Conservation (phyloP, 495 filamentous ascomycete genomes). For the Aspergillus funiculosus region DNA sequence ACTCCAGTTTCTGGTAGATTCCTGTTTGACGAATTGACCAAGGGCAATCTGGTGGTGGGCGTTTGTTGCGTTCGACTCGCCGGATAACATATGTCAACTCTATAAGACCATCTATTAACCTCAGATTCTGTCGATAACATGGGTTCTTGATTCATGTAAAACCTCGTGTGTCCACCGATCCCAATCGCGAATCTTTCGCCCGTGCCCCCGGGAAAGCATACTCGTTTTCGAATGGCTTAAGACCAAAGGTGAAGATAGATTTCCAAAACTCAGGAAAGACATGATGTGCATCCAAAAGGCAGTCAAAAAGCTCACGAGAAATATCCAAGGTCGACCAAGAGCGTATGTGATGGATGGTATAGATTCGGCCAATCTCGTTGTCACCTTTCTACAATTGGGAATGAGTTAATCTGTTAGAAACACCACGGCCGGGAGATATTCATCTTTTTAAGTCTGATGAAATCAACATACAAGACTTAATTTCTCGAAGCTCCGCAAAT, state of each 20-base stretch:
- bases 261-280: conserved; percentile 8
- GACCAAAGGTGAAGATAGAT: conserved; percentile 2
- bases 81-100: conserved; percentile 11
- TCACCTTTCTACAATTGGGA: not conserved
- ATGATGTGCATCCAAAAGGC: not conserved
- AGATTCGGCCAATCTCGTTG: not conserved
- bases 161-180: not conserved
- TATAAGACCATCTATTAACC: not conserved
- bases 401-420: not conserved
- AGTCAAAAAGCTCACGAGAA: conserved; percentile 3
- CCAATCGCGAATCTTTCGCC: not conserved
- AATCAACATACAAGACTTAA: not conserved
- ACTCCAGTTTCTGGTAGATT: conserved; percentile 9
- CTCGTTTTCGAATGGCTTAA: conserved; percentile 2
- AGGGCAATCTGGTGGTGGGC: not conserved
- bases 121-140: too few relatives aligned
- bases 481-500: not conserved
- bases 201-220: conserved; percentile 5
- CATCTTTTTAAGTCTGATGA: not conserved
- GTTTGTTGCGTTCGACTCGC: conserved; percentile 6
- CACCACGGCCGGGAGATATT: too few relatives aligned
- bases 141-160: too few relatives aligned
- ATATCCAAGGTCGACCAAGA: conserved; percentile 13
- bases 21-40: conserved; percentile 15
- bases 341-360: conserved; percentile 4